Evolutionary conservation across 2,329 filamentous ascomycete genomes (phyloP).

Genomic region (Passalora sequoiae): DNA sequence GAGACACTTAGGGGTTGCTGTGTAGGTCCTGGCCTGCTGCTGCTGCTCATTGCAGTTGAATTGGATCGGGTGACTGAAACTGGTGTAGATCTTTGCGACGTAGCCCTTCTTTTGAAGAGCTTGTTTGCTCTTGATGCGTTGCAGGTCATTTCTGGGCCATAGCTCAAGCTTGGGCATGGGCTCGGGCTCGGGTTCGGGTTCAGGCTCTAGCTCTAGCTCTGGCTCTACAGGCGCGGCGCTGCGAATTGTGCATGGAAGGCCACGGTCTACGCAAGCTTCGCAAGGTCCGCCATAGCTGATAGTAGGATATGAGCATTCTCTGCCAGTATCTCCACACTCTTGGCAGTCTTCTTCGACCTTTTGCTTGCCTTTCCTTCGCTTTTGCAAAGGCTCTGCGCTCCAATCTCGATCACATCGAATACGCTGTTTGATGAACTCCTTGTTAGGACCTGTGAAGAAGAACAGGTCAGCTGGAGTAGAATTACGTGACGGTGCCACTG

Average conservation of each 20-base stretch:
- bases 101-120: slow-evolving; percentile 8
- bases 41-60: slow-evolving; percentile 32
- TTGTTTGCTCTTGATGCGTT: neutral
- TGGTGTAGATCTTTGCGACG: slow-evolving; percentile 32
- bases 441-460: slow-evolving; percentile 36
- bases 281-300: slow-evolving; percentile 13
- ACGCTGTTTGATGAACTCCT: slow-evolving; percentile 21
- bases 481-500: no score
- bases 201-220: no score
- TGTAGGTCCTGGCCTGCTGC: slow-evolving; percentile 7
- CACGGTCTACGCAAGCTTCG: slow-evolving; percentile 12
- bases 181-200: no score
- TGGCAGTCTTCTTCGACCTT: slow-evolving; percentile 7
- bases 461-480: no score
- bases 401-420: slow-evolving; percentile 22
- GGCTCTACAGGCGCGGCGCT: neutral
- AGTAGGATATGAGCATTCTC: slow-evolving; percentile 15
- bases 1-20: slow-evolving; percentile 37
- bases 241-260: slow-evolving; percentile 6
- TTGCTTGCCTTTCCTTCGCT: slow-evolving; percentile 5
- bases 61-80: slow-evolving; percentile 38
- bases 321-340: slow-evolving; percentile 12
- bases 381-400: slow-evolving; percentile 8
- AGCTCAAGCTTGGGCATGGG: no score
- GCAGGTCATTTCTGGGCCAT: no score